Percentiles rank a stretch among this genome's conserved stretches.
phyloP scores from a whole-genome alignment of 805 yeast species.

The Kodamaea jinghongensis region DNA sequence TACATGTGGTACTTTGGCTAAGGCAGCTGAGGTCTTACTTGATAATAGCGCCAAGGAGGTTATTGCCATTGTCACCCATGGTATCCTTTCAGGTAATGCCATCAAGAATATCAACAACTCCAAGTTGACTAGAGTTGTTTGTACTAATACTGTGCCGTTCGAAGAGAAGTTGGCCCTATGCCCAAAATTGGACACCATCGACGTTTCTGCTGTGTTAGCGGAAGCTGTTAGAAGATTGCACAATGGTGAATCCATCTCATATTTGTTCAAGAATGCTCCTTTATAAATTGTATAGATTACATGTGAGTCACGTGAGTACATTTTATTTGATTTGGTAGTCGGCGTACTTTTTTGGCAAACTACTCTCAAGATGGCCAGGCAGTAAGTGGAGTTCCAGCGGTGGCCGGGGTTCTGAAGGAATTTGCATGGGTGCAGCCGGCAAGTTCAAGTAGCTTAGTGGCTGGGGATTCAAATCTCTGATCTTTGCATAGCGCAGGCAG shows the following conservation, averaged over 20 bases:
- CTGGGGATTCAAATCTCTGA: too few relatives aligned
- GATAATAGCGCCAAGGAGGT: conserved; percentile 69
- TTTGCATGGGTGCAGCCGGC: too few relatives aligned
- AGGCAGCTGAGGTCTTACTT: conserved; percentile 73
- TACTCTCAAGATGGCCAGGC: too few relatives aligned
- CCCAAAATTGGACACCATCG: conserved; percentile 65
- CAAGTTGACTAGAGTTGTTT: conserved; percentile 64
- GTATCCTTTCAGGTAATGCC: conserved; percentile 74
- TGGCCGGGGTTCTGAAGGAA: too few relatives aligned
- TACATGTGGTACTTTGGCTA: conserved; percentile 82
- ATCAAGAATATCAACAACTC: conserved; percentile 67
- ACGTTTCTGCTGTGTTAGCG: conserved; percentile 70
- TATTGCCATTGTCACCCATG: conserved; percentile 81
- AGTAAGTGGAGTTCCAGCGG: too few relatives aligned
- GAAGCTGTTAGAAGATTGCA: conserved; percentile 83
- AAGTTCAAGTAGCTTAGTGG: too few relatives aligned
- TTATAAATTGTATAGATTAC: conserved; percentile 6
- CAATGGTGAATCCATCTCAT: conserved; percentile 83
- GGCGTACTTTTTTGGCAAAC: too few relatives aligned
- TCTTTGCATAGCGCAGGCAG: too few relatives aligned
- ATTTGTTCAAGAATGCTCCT: conserved; percentile 70
- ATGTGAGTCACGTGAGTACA: too few relatives aligned
- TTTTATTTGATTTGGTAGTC: too few relatives aligned
- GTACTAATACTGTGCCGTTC: conserved; percentile 80
- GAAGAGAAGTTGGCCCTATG: conserved; percentile 58